Percentiles rank a stretch among this genome's conserved stretches.
Conservation (phyloP, 805 yeast species). For the Spathaspora boniae region DNA sequence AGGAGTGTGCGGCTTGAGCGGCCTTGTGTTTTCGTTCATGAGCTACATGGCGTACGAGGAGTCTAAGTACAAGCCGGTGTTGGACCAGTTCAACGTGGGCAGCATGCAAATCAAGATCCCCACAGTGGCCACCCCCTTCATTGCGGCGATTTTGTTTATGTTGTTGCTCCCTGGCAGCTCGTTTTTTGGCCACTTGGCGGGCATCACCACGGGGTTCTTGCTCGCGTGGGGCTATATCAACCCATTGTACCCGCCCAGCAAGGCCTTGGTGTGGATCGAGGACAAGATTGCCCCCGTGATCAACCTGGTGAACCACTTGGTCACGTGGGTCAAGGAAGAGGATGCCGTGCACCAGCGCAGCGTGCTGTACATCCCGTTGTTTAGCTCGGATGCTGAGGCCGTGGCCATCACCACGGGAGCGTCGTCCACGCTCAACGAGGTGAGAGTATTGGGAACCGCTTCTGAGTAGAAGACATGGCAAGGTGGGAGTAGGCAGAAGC, state of each 20-base stretch:
- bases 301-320: conserved; percentile 47
- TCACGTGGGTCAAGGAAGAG: conserved; percentile 57
- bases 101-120: conserved; percentile 9
- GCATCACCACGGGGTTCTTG: conserved; percentile 62
- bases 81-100: conserved; percentile 21
- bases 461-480: too few species aligned
- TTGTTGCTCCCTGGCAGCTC: conserved; percentile 63
- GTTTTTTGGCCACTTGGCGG: conserved; percentile 71
- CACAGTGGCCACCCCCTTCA: conserved; percentile 56
- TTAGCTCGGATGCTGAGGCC: conserved; percentile 5
- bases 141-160: conserved; percentile 38
- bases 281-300: conserved; percentile 48
- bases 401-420: background rate
- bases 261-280: conserved; percentile 65
- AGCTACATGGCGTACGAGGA: conserved; percentile 56
- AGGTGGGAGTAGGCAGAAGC: too few species aligned
- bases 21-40: conserved; percentile 66
- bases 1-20: conserved; percentile 66
- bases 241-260: conserved; percentile 62
- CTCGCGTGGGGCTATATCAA: conserved; percentile 56
- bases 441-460: conserved; percentile 7
- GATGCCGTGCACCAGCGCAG: conserved; percentile 30
- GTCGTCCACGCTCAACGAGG: conserved; percentile 4
- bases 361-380: conserved; percentile 7
- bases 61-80: conserved; percentile 36